These are phyloP conservation scores for Rhizophagus clarus DNA, from an alignment of 192 early-diverging fungal genomes.

Conservation along the genomic window DNA sequence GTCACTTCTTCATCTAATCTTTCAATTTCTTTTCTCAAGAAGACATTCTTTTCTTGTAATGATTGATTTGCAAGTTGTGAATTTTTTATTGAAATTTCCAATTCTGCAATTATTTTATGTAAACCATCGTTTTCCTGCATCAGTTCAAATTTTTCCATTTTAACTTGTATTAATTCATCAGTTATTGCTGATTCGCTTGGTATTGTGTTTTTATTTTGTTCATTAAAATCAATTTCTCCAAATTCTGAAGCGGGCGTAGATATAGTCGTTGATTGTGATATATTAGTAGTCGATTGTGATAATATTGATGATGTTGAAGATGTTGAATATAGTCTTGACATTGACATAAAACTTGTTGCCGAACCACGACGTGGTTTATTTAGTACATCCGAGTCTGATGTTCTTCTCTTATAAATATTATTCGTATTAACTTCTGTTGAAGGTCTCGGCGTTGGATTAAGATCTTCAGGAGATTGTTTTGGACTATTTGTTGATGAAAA, in stretches of 20 bases:
- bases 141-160: constrained; percentile 37
- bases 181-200: constrained; percentile 21
- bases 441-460: constrained; percentile 10
- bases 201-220: constrained; percentile 10
- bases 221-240: background rate
- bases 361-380: background rate
- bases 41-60: constrained; percentile 38
- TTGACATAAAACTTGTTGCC: background rate
- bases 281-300: constrained; percentile 9
- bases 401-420: background rate
- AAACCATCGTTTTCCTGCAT: constrained; percentile 12
- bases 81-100: constrained; percentile 33
- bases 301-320: background rate
- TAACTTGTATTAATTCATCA: constrained; percentile 40
- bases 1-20: constrained; percentile 33
- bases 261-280: background rate
- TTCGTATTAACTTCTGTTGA: background rate
- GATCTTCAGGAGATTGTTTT: background rate
- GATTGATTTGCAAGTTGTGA: constrained; percentile 36
- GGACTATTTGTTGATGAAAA: background rate
- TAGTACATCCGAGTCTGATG: background rate
- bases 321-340: background rate
- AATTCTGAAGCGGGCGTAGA: background rate
- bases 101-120: constrained; percentile 29
- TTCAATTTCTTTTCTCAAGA: constrained; percentile 37